Evolutionary conservation across 306 rosid species (phyloP).

Genomic region (Psophocarpus tetragonolobus): DNA sequence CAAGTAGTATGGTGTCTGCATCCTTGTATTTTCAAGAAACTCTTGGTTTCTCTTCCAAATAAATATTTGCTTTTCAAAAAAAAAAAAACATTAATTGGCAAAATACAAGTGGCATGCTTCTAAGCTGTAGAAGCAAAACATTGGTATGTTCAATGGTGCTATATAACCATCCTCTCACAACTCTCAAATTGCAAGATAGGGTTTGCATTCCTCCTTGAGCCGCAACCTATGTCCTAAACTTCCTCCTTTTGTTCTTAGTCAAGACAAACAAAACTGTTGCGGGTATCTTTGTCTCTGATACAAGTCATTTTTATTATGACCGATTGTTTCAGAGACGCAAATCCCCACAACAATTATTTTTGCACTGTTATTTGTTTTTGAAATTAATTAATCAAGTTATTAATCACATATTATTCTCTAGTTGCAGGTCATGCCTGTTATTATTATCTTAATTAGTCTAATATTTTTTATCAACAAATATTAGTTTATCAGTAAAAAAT

Average conservation of each 20-base stretch:
- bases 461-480: too few relatives aligned
- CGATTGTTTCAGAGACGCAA: neutral
- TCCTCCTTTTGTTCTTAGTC: neutral
- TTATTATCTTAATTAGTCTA: too few relatives aligned
- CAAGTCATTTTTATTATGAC: neutral
- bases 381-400: neutral
- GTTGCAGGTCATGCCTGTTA: too few relatives aligned
- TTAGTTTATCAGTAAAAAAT: too few relatives aligned
- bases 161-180: neutral
- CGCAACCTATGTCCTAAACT: neutral
- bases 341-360: neutral
- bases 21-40: too few relatives aligned
- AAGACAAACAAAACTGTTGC: neutral
- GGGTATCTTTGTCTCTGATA: neutral
- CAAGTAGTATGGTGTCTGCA: too few relatives aligned
- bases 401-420: neutral
- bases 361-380: neutral
- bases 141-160: neutral
- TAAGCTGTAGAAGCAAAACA: neutral
- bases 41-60: too few relatives aligned
- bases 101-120: neutral
- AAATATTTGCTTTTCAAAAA: too few relatives aligned
- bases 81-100: too few relatives aligned
- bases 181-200: neutral
- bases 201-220: neutral